Conservation (phyloP, 768 basidiomycete species). For the Xerocomellus intermedius region DNA sequence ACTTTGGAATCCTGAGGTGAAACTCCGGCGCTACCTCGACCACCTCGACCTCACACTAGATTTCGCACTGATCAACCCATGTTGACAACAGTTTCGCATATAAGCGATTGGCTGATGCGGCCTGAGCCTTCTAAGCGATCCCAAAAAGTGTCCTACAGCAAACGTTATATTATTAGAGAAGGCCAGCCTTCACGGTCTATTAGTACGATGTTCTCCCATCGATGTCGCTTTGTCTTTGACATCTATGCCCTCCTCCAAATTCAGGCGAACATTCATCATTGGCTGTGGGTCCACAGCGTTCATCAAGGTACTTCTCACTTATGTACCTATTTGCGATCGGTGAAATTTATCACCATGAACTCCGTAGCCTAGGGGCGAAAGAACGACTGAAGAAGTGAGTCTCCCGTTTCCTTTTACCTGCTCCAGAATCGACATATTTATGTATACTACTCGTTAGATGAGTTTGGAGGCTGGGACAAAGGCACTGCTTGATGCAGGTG, state of each 20-base stretch:
- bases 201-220: no score
- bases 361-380: constrained; percentile 57
- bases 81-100: no score
- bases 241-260: constrained; percentile 6
- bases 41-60: no score
- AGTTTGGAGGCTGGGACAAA: constrained; percentile 71
- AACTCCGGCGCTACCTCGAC: no score
- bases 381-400: constrained; percentile 17
- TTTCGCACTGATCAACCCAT: no score
- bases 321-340: background rate
- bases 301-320: constrained; percentile 52
- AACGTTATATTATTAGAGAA: no score
- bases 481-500: constrained; percentile 79
- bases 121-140: no score
- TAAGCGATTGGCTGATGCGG: no score
- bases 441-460: background rate
- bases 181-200: no score
- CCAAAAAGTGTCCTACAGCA: no score
- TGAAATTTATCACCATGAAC: background rate
- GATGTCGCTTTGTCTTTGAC: background rate
- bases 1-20: no score
- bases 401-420: no score
- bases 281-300: constrained; percentile 78
- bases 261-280: constrained; percentile 53
- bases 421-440: background rate